These are phyloP conservation scores for Rubroboletus pulcherrimus DNA, from an alignment of 768 basidiomycete species.

Conservation along the genomic window DNA sequence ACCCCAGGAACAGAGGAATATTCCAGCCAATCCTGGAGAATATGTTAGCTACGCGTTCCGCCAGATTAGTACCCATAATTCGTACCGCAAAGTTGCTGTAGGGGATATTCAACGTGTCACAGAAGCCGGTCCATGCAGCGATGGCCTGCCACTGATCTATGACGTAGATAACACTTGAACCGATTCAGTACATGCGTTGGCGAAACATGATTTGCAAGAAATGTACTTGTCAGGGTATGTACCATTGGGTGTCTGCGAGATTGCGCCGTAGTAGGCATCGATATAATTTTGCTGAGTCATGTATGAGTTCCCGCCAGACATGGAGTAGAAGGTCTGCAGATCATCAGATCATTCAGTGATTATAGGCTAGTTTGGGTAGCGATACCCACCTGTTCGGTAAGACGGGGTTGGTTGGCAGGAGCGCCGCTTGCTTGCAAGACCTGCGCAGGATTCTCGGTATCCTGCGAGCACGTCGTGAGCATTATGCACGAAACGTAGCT, in stretches of 20 bases:
- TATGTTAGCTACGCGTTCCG: background rate
- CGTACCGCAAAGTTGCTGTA: constrained; percentile 20
- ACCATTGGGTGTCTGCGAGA: constrained; percentile 18
- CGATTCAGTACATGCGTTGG: background rate
- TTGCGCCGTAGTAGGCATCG: constrained; percentile 18
- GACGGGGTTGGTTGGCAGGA: constrained; percentile 14
- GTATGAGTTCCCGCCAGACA: constrained; percentile 18
- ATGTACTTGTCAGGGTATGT: constrained; percentile 15
- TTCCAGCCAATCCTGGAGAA: constrained; percentile 22
- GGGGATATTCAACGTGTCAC: constrained; percentile 21
- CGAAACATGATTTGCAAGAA: background rate
- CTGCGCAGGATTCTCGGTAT: background rate
- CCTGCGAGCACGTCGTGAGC: constrained; percentile 13
- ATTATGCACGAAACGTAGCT: constrained; percentile 19
- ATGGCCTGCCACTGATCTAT: constrained; percentile 15
- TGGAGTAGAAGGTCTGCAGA: constrained; percentile 14
- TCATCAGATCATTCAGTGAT: background rate
- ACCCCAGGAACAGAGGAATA: constrained; percentile 19
- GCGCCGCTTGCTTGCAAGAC: constrained; percentile 7
- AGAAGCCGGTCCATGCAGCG: constrained; percentile 23
- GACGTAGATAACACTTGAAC: constrained; percentile 5
- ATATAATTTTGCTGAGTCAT: constrained; percentile 24
- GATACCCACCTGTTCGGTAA: constrained; percentile 13
- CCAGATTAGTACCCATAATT: background rate
- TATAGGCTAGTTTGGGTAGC: background rate